phyloP scores from a whole-genome alignment of 176 grass and related monocot species.

The Oryza officinalis region DNA sequence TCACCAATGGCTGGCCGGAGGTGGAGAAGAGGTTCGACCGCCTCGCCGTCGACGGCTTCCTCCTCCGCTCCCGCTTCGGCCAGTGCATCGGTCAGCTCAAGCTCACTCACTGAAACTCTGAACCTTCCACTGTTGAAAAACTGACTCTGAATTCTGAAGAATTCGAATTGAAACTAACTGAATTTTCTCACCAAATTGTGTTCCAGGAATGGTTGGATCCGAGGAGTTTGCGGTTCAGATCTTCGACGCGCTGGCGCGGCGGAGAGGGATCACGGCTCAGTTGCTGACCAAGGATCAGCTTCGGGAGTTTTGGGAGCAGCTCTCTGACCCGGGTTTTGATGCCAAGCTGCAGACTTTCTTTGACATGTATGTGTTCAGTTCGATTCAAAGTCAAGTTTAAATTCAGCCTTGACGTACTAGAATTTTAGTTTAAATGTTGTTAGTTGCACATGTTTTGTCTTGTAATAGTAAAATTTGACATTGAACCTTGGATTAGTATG shows the following conservation, averaged over 20 bases:
- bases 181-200: background rate
- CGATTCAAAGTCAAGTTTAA: background rate
- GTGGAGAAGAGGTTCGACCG: conserved; percentile 71
- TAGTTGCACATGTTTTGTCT: background rate
- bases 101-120: background rate
- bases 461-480: background rate
- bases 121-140: background rate
- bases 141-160: background rate
- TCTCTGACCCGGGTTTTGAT: conserved; percentile 83
- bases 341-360: conserved; percentile 87
- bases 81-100: conserved; percentile 81
- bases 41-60: conserved; percentile 73
- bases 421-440: background rate
- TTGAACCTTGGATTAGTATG: no score
- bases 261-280: conserved; percentile 59
- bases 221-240: conserved; percentile 79
- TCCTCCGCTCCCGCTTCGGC: conserved; percentile 76
- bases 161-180: background rate
- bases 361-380: conserved; percentile 66
- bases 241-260: conserved; percentile 71
- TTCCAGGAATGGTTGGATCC: conserved; percentile 72
- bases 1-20: conserved; percentile 70
- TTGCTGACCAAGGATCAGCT: conserved; percentile 74
- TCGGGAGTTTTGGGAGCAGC: conserved; percentile 89
- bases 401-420: background rate